Conservation (phyloP, 352 stramenopile genomes). For the Paralagenidium karlingii region DNA sequence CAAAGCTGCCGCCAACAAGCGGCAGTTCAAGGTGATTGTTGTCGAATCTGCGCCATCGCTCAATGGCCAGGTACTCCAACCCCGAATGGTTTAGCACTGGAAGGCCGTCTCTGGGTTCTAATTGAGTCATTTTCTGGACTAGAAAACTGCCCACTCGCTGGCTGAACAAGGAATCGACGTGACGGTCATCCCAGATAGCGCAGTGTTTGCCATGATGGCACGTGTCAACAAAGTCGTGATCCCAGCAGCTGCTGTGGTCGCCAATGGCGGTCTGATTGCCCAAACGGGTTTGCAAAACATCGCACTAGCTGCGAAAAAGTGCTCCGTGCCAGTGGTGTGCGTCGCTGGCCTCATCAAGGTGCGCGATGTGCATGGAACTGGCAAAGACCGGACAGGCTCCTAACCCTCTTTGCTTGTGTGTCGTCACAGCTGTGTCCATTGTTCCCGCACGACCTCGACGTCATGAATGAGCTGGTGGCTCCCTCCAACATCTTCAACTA, state of each 20-base stretch:
- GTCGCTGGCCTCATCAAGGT: constrained; percentile 96
- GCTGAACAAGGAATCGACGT: constrained; percentile 86
- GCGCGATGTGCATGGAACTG: constrained; percentile 1
- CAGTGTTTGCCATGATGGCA: constrained; percentile 96
- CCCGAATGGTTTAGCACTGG: neutral
- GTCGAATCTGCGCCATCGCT: constrained; percentile 89
- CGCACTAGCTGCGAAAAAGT: constrained; percentile 91
- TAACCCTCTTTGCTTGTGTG: constrained; percentile 4
- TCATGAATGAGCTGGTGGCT: constrained; percentile 85
- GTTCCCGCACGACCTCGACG: constrained; percentile 97
- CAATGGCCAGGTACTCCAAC: constrained; percentile 84
- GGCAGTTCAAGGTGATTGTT: constrained; percentile 94
- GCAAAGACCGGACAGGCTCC: neutral
- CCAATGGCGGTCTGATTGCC: constrained; percentile 95
- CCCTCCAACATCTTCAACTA: constrained; percentile 85
- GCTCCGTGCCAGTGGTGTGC: constrained; percentile 94
- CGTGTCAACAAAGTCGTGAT: constrained; percentile 97
- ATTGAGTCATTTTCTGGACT: neutral
- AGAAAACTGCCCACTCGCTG: constrained; percentile 75
- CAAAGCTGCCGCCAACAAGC: constrained; percentile 82
- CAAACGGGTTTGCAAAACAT: constrained; percentile 93
- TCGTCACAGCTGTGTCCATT: constrained; percentile 96
- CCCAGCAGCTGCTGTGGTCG: constrained; percentile 92
- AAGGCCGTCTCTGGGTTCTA: neutral
- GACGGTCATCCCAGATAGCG: constrained; percentile 94